Conservation (phyloP, 23 red algal genomes). For the Chondrus crispus region DNA sequence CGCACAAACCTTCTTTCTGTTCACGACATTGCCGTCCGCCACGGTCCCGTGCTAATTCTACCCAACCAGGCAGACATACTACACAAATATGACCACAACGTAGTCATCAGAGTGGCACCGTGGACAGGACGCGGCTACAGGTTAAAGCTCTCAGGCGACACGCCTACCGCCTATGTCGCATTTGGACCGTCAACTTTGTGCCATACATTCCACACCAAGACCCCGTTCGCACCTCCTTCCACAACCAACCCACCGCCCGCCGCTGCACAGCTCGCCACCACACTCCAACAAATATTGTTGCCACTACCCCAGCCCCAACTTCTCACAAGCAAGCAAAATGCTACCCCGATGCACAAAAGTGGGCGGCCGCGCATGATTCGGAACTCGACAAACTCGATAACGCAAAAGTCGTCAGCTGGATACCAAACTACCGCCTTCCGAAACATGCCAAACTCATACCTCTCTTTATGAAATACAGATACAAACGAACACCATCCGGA, state of each 20-base stretch:
- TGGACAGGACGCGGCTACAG: not conserved
- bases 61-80: not conserved
- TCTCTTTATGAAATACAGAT: constrained; percentile 5
- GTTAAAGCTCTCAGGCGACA: not conserved
- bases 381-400: not conserved
- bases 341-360: not conserved
- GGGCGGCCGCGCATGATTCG: not conserved
- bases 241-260: not conserved
- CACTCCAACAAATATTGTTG: not conserved
- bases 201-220: not conserved
- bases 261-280: not conserved
- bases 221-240: not conserved
- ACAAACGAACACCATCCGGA: not conserved
- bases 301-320: not conserved
- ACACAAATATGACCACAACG: not conserved
- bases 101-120: not conserved
- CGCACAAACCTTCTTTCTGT: not conserved
- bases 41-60: not conserved
- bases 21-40: not conserved
- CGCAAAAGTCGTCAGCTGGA: not conserved
- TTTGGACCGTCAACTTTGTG: constrained; percentile 16
- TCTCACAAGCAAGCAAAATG: not conserved
- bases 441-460: not conserved
- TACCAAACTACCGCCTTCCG: not conserved
- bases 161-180: not conserved